Evolutionary conservation across 768 basidiomycete genomes (phyloP).

Genomic region (Trametes maxima): DNA sequence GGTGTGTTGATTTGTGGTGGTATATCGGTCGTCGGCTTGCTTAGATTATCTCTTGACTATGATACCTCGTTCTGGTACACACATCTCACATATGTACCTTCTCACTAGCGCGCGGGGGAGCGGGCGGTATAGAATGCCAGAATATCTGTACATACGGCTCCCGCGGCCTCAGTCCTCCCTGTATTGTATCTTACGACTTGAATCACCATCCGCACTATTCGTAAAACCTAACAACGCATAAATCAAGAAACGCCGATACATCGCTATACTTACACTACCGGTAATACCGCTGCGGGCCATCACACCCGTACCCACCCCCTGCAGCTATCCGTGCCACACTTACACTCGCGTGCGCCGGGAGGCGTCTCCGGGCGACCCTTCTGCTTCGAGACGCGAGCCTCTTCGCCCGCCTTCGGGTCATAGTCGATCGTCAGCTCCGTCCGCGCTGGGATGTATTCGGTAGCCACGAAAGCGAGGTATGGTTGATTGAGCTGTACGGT

Average conservation of each 20-base stretch:
- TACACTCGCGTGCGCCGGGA: conserved; percentile 38
- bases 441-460: conserved; percentile 46
- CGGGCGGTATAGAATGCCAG: too few relatives aligned
- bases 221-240: background rate
- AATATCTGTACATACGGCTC: background rate
- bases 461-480: conserved; percentile 62
- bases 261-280: background rate
- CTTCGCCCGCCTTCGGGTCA: conserved; percentile 45
- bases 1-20: too few relatives aligned
- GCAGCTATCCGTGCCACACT: conserved; percentile 40
- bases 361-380: conserved; percentile 31
- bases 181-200: background rate
- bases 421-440: conserved; percentile 71
- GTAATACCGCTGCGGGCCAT: background rate
- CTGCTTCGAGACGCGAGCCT: conserved; percentile 18
- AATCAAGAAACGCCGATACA: too few relatives aligned
- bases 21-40: background rate
- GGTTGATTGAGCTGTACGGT: conserved; percentile 54
- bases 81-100: too few relatives aligned
- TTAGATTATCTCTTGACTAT: background rate
- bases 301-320: conserved; percentile 41
- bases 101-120: too few relatives aligned
- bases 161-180: background rate
- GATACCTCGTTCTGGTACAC: too few relatives aligned
- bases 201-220: background rate